Evolutionary conservation across 805 yeast genomes (phyloP), one percentile per base, ranked within the genome.

Genomic region (Naumovozyma baii): DNA sequence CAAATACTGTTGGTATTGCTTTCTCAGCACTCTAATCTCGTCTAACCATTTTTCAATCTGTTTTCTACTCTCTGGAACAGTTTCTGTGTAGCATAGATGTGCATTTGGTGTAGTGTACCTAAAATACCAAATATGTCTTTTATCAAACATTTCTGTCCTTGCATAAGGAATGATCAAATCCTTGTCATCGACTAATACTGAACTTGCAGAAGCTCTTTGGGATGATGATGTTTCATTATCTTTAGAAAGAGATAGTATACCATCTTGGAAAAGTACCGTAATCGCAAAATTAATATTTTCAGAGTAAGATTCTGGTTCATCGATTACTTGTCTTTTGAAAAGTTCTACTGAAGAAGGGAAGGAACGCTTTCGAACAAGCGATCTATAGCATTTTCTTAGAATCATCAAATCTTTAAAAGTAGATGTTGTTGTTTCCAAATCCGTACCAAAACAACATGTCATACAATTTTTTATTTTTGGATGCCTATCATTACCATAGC

Each of bases 381-480:
- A 45, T 33, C 59, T 49, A 49, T 52, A 64, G 15, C 64, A 44
- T 38, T 59, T 63, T 43, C 75, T 59, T 2, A 58, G 32, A 38
- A 63, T 54, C 61, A 67, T 55, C 25, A 69, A 43, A 13, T 59
- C 48, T 19, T 47, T 38, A 33, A 64, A 48, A 18, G 52, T 48
- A 2, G 42, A 18, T 25, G 52, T 45, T 1, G 49, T 32, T 2
- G 37, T 30, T 16, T 53, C 48, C 3, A 54, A 46, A 3, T 46
- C 30, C 17, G 53, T 22, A 8, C 44, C 46, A 18, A 47, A 42
- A 18, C 58, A 41, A 39, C 69, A 60, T 1, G 51, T 34, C 34
- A 59, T 39, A 39, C 64, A 64, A 40, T 43, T 37, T 22, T 49
- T 39, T 26, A 52, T 32, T 38, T 47, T 35, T 8, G 46, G 22